Base-by-base conservation (phyloP, 306 rosid genomes). In the Medicago ruthenica region DNA sequence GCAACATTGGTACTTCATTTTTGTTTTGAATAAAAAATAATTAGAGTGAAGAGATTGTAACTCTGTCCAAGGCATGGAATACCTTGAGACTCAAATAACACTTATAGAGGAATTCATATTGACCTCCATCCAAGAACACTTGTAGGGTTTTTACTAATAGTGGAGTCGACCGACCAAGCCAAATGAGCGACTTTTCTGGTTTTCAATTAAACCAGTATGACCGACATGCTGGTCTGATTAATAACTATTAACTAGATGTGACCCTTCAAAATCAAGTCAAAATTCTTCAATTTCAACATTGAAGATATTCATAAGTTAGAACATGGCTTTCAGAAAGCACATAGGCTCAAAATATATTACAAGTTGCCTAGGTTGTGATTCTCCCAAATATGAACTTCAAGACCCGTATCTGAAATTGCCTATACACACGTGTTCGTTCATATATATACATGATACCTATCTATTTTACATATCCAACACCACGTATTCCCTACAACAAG, bases 401-500 rank as follows among this genome's bases (percentile, higher is more conserved):
- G 36, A 60, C 63, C 5, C 9, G 63, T 45, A 61, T 59, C 71
- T 22, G 7, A 66, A 58, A 37, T 80, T 61, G 41, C 11, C 27
- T 24, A 50, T 3, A 74, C 64, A 55, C 71, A 42, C 27, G 67
- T 54, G 10, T 20, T 60, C 2, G 18, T 45, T 45, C n/a, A 45
- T 53, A 75, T 17, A 12, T 54, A 63, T 17, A 79, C 7, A 37
- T 4, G 14, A 54, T 18, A 64, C n/a, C 10, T 11, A 76, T 20
- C 39, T 18, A 54, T 70, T 51, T 53, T 55, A 39, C 45, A 44
- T 59, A 67, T 18, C 66, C 47, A 15, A 31, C 1, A 3, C 62
- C 39, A 14, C 53, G 16, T 74, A 15, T 31, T 34, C 73, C 80
- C 81, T 92, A 94, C 73, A 94, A 74, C 78, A 88, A 76, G 72